Base-by-base conservation (phyloP, 2,329 filamentous ascomycete species). In the Aspergillus novofumigatus region DNA sequence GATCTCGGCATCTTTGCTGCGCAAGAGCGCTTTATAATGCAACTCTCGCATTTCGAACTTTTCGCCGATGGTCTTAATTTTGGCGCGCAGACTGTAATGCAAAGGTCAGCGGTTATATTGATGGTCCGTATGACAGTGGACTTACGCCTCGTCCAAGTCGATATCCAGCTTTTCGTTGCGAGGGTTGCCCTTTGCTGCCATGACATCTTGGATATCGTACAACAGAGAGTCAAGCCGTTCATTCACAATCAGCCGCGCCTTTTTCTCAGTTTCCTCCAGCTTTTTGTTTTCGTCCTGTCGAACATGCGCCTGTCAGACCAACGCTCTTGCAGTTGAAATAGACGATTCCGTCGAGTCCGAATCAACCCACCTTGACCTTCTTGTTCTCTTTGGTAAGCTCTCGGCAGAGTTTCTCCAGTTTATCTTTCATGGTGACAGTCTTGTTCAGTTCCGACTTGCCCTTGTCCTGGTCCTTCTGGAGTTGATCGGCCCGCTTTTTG, bases 371-470 rank as follows among this genome's bases (percentile, higher is more conserved):
- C 88, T 97, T 97, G 63, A 99, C 86, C 77, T 96, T 95, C 77
- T 97, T 97, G 75, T 99, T 99, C 71, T 99, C 94, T 67, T 93
- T 90, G 59, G 95, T 94, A 55, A 99, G 82, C 74, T 99, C 94
- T 56, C 94, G 83, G 68, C 92, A 97, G 32, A 99, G 81, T 72
- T 97, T 99, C 76, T 99, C 94, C 49, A 99, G 80, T 77, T 97
- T 97, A 73, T 97, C 92, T 74, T 96, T 97, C 71, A 97, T 85
- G 1, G 88, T 89, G 21, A 90, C 87, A 23, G 92, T 93, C 77
- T 96, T 96, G 77, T 86, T 93, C 55, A 96, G 81, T 72, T 99
- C 94, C 49, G 88, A 89, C 66, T 92, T 86, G 56, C 89, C 89
- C 64, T 90, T 87, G 72, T 99, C 94, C 74, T 96, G 95, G 69